Base-by-base conservation (phyloP, 176 grass and related monocot genomes). In the Metroxylon sagu region DNA sequence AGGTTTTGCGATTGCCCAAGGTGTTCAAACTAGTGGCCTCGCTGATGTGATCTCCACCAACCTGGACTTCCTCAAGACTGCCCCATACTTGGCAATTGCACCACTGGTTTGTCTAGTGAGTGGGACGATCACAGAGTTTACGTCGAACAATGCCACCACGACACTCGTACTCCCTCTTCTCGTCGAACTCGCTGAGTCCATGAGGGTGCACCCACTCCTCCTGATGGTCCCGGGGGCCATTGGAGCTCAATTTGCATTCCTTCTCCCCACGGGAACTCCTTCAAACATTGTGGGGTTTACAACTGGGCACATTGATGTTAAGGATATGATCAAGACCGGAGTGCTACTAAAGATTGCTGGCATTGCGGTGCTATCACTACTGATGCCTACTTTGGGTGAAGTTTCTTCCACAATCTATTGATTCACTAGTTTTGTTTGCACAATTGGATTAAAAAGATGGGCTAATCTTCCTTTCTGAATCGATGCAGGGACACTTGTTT, bases 1-100 rank as follows among this genome's bases (percentile, higher is more conserved):
- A 1, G 91, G 86, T 5, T 95, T 95, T 18, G 91, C 86, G 6
- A 95, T 95, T 26, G 86, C 91, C 2, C 71, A 86, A 4, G 91
- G 91, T 50, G 88, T 95, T 48, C 82, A 26, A 6, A 69, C 83
- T 17, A 95, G 80, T 6, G 86, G 91, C 49, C 77, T 95, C 3
- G 79, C 59, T 49, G 50, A 73, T 4, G 70, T 73, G 39, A 8
- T 73, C 50, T 63, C 70, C 0, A 14, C 50, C 4, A 48, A 25
- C 27, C 58, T 73, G 2, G 59, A 54, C 70, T 73, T 73, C 59
- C 70, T 73, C 26, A 48, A 27, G 15, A 19, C 49, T 7, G 70
- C 70, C 4, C 70, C 70, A 3, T 73, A 48, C 29, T 30, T 62
- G 16, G 49, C 70, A 19, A 54, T 73, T 21, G 51, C 70, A 16